These are phyloP conservation scores for Candida oleophila DNA, from an alignment of 805 yeast species.

Conservation along the genomic window DNA sequence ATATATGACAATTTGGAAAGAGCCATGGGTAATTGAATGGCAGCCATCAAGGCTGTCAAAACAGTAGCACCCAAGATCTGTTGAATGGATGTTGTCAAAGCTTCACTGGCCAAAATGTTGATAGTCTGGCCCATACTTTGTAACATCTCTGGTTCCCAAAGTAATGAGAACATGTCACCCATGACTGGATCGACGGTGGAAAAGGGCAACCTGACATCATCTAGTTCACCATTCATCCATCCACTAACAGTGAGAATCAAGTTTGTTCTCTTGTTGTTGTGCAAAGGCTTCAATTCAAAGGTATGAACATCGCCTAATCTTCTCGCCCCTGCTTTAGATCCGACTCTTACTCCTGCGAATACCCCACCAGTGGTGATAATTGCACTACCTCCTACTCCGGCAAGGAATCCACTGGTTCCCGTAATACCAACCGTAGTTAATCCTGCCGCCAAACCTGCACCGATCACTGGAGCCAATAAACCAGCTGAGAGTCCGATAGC, in stretches of 20 bases:
- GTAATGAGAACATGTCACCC: slow-evolving; percentile 90
- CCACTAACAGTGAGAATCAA: slow-evolving; percentile 89
- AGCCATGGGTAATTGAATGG: slow-evolving; percentile 90
- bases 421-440: slow-evolving; percentile 89
- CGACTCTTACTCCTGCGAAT: slow-evolving; percentile 86
- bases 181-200: slow-evolving; percentile 96
- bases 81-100: slow-evolving; percentile 88
- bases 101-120: slow-evolving; percentile 88
- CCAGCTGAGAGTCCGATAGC: slow-evolving; percentile 96
- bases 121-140: slow-evolving; percentile 96
- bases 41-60: slow-evolving; percentile 85
- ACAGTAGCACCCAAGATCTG: slow-evolving; percentile 93
- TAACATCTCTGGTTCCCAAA: slow-evolving; percentile 99
- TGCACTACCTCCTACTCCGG: slow-evolving; percentile 96
- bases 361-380: slow-evolving; percentile 91
- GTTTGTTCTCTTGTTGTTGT: slow-evolving; percentile 85
- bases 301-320: slow-evolving; percentile 92
- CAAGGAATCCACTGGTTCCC: slow-evolving; percentile 90
- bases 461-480: slow-evolving; percentile 92
- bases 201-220: slow-evolving; percentile 94
- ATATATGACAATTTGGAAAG: slow-evolving; percentile 84
- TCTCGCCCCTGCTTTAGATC: slow-evolving; percentile 77
- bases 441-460: slow-evolving; percentile 98
- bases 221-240: slow-evolving; percentile 94
- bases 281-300: slow-evolving; percentile 90